phyloP scores from a whole-genome alignment of 2,329 filamentous ascomycete species.

The Botrytis fragariae region DNA sequence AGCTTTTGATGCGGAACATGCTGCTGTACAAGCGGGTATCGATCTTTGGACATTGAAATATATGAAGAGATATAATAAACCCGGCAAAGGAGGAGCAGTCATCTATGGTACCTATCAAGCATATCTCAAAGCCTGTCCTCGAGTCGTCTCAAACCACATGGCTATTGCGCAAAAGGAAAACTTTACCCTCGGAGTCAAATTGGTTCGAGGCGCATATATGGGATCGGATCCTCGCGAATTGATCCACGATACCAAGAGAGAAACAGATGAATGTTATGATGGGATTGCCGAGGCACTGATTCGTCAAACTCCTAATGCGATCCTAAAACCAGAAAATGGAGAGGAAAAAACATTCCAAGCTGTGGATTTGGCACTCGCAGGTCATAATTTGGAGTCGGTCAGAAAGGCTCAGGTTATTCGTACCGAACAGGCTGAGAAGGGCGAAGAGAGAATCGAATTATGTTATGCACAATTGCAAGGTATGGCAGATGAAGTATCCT shows the following conservation, averaged over 20 bases:
- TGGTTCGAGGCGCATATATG: constrained; percentile 74
- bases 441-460: constrained; percentile 44
- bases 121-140: constrained; percentile 64
- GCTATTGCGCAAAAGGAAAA: constrained; percentile 54
- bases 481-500: constrained; percentile 92
- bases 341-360: constrained; percentile 50
- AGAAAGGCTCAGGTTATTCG: constrained; percentile 53
- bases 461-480: constrained; percentile 82
- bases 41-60: constrained; percentile 77
- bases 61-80: constrained; percentile 72
- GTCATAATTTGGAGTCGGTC: constrained; percentile 77
- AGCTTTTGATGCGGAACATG: constrained; percentile 85
- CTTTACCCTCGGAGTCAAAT: constrained; percentile 70
- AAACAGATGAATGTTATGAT: constrained; percentile 73
- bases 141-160: constrained; percentile 59
- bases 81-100: constrained; percentile 55
- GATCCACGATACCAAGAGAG: constrained; percentile 69
- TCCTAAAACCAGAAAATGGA: constrained; percentile 46
- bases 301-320: constrained; percentile 56
- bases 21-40: constrained; percentile 73
- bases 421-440: constrained; percentile 41
- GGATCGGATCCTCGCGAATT: constrained; percentile 66
- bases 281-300: constrained; percentile 66
- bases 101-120: constrained; percentile 81
- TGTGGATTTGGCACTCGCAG: constrained; percentile 69